Conservation (phyloP, 2,329 filamentous ascomycete species). For the Botrytis porri region DNA sequence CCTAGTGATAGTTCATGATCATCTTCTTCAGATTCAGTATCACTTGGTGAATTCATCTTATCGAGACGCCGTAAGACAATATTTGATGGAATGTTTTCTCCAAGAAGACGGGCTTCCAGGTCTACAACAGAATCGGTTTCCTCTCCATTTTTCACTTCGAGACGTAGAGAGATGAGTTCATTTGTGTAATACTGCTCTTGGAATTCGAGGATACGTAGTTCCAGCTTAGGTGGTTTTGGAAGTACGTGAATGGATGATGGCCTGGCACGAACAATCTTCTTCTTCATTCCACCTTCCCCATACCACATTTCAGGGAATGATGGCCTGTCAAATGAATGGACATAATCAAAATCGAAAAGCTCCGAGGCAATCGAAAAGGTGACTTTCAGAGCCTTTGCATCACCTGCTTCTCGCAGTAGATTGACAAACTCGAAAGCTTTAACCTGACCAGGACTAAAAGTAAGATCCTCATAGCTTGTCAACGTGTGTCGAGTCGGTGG, state of each 20-base stretch:
- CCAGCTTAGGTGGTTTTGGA: slow-evolving; percentile 89
- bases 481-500: slow-evolving; percentile 39
- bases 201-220: slow-evolving; percentile 62
- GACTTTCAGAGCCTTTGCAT: slow-evolving; percentile 63
- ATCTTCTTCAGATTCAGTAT: neutral
- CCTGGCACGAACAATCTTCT: slow-evolving; percentile 48
- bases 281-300: slow-evolving; percentile 43
- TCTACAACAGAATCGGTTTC: slow-evolving; percentile 72
- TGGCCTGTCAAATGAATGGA: slow-evolving; percentile 50
- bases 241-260: slow-evolving; percentile 66
- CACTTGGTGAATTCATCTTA: neutral
- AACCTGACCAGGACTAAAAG: slow-evolving; percentile 62
- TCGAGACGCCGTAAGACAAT: slow-evolving; percentile 40
- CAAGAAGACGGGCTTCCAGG: slow-evolving; percentile 66
- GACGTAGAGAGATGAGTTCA: slow-evolving; percentile 65
- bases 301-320: slow-evolving; percentile 51
- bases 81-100: slow-evolving; percentile 50
- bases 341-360: slow-evolving; percentile 65
- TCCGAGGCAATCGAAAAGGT: slow-evolving; percentile 61
- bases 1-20: slow-evolving; percentile 31
- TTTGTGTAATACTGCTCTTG: slow-evolving; percentile 79
- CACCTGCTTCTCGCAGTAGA: slow-evolving; percentile 77
- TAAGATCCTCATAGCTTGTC: slow-evolving; percentile 62
- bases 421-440: slow-evolving; percentile 70
- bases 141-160: slow-evolving; percentile 79